Conservation (phyloP, 2,329 filamentous ascomycete species). For the Pezicula carpinea region DNA sequence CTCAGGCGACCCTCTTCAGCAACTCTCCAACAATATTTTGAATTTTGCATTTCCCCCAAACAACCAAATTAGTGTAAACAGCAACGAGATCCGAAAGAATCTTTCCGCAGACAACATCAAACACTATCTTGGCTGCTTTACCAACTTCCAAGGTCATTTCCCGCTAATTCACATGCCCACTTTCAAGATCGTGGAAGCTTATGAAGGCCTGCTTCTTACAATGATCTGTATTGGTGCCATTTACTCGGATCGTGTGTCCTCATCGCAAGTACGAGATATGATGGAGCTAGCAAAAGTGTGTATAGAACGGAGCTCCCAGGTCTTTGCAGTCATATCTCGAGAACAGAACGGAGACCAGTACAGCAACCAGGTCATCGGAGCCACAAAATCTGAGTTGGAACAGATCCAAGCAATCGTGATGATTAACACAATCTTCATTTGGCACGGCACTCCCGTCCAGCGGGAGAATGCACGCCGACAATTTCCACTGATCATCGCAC, state of each 20-base stretch:
- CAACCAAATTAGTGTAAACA: constrained; percentile 50
- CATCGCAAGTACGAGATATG: constrained; percentile 60
- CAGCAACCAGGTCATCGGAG: constrained; percentile 32
- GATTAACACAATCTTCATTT: constrained; percentile 57
- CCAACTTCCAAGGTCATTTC: constrained; percentile 70
- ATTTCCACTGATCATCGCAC: constrained; percentile 50
- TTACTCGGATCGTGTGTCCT: constrained; percentile 60
- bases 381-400: constrained; percentile 47
- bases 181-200: constrained; percentile 61
- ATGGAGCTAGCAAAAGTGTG: constrained; percentile 59
- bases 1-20: constrained; percentile 42
- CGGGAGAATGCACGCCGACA: constrained; percentile 57
- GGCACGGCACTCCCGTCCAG: constrained; percentile 66
- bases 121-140: constrained; percentile 67
- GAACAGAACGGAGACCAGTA: constrained; percentile 34
- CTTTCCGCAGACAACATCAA: constrained; percentile 65
- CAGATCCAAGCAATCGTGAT: constrained; percentile 64
- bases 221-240: constrained; percentile 73
- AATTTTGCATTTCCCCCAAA: constrained; percentile 53
- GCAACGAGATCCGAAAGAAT: constrained; percentile 46
- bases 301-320: constrained; percentile 49
- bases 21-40: constrained; percentile 51
- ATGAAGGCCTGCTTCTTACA: constrained; percentile 61
- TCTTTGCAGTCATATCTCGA: constrained; percentile 43
- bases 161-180: constrained; percentile 68